These are phyloP conservation scores for Diaporthe caulivora DNA, from an alignment of 2,329 filamentous ascomycete species.

Conservation along the genomic window DNA sequence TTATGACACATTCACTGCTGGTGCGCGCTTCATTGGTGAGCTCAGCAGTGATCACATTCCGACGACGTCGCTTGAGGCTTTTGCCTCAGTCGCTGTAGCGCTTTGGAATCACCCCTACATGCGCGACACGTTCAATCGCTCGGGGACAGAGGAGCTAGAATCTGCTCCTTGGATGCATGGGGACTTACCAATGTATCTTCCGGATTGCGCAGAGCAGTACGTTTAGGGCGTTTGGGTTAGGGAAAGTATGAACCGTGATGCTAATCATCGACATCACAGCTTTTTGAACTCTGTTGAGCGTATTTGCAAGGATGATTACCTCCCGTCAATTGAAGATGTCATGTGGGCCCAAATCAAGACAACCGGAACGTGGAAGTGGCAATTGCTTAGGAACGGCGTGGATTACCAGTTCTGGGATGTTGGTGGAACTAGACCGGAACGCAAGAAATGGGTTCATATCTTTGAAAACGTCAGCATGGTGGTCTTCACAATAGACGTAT, in stretches of 20 bases:
- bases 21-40: background rate
- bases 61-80: background rate
- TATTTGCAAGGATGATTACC: background rate
- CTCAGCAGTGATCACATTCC: background rate
- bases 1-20: background rate
- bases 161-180: background rate
- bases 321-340: constrained; percentile 9
- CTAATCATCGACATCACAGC: background rate
- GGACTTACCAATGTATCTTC: background rate
- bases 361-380: background rate
- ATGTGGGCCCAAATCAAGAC: constrained; percentile 9
- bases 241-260: background rate
- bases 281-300: constrained; percentile 11
- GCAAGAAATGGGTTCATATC: background rate
- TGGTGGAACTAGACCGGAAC: background rate
- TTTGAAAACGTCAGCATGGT: background rate
- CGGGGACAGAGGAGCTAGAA: background rate
- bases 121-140: background rate
- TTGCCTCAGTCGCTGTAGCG: background rate
- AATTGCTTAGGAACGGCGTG: background rate
- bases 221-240: background rate
- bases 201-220: background rate
- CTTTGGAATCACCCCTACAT: background rate
- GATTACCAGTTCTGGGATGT: background rate
- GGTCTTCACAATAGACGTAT: constrained; percentile 12